Base-by-base conservation (phyloP, 192 early-diverging fungal species). In the Rhizophlyctis rosea region DNA sequence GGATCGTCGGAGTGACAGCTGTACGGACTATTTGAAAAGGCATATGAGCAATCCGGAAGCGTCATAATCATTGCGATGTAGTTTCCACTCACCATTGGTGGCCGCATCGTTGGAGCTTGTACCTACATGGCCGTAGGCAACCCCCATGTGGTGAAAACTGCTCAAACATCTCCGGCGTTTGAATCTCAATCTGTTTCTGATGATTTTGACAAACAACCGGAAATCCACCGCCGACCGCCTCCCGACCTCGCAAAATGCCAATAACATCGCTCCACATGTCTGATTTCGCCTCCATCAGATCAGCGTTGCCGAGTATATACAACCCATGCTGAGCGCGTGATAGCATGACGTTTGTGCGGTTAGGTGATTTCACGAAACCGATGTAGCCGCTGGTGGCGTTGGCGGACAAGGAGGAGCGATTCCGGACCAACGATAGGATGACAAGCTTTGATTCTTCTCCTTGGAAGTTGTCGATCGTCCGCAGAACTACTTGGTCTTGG, bases 291-390 rank as follows among this genome's bases (percentile, higher is more conserved):
- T 34, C 50, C 60, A 83, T 72, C 0, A 83, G 56, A 0, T 44
- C 33, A 0, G 76, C 60, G 28, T 83, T 77, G 2, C 84, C 84
- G 18, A 86, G 47, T 9, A 86, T 56, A 30, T 69, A 86, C 78
- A 85, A 77, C 3, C 84, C 84, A 59, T 86, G 82, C 34, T 77
- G 54, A 0, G 84, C 84, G 27, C 84, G 67, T 14, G 82, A 84
- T 0, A 84, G 34, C 5, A 84, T 54, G 5, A 86, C 84, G 33
- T 84, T 86, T 1, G 74, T 72, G 14, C 84, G 76, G 54, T 86
- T 86, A 18, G 52, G 47, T 21, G 73, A 71, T 54, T 81, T 81
- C 36, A 84, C 59, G 59, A 86, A 86, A 2, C 83, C 83, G 54
- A 79, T 83, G 0, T 63, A 31, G 11, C 57, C 27, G 3, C 18